Evolutionary conservation across 148 eudicot genomes (phyloP).

Genomic region (Chenopodium suecicum): DNA sequence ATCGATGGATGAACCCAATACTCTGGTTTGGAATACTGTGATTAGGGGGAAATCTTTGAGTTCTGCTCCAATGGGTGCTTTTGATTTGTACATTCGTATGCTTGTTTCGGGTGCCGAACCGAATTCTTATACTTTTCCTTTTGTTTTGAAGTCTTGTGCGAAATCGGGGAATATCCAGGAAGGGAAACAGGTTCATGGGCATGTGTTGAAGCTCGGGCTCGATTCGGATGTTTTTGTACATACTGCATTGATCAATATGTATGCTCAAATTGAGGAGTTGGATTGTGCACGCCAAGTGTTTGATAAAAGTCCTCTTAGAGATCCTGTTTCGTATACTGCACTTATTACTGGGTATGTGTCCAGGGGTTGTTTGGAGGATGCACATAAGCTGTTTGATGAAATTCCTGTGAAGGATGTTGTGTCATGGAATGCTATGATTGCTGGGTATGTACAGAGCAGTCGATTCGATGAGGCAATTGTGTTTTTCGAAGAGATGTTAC

Average conservation of each 20-base stretch:
- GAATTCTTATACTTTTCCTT: constrained; percentile 61
- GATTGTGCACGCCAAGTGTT: constrained; percentile 43
- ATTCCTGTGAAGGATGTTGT: constrained; percentile 63
- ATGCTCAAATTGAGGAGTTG: constrained; percentile 40
- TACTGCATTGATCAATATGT: constrained; percentile 57
- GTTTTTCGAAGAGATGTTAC: constrained; percentile 50
- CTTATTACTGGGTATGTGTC: constrained; percentile 40
- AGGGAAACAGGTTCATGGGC: constrained; percentile 58
- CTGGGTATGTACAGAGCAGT: constrained; percentile 50
- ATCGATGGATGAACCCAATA: constrained; percentile 43
- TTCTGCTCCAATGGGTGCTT: constrained; percentile 26
- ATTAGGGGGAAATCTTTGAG: constrained; percentile 46
- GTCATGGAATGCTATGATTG: constrained; percentile 72
- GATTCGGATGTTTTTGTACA: constrained; percentile 50
- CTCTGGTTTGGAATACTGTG: constrained; percentile 56
- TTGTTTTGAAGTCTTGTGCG: constrained; percentile 51
- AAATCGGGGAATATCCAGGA: constrained; percentile 27
- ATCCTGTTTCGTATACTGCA: constrained; percentile 47
- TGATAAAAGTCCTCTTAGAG: constrained; percentile 42
- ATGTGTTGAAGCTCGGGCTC: constrained; percentile 50
- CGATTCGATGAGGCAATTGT: constrained; percentile 34
- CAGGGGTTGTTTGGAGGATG: constrained; percentile 48
- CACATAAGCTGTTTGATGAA: constrained; percentile 54
- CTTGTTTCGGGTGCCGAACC: constrained; percentile 40
- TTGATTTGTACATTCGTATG: constrained; percentile 49